Base-by-base conservation (phyloP, 1,284 basidiomycete species). In the Ustilago trichophora region DNA sequence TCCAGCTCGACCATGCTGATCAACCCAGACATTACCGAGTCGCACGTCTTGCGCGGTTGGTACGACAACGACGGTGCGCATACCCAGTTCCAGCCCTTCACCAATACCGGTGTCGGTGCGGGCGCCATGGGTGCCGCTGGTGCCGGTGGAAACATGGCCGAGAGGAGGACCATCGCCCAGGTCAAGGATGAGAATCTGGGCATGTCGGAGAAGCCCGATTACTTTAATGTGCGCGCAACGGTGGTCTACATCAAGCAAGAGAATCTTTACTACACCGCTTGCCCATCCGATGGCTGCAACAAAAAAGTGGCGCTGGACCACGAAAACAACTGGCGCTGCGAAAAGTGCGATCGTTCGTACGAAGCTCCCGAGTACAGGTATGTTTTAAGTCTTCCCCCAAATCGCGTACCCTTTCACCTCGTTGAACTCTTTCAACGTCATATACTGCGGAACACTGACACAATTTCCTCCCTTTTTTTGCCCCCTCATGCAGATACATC, bases 241-340 rank as follows among this genome's bases (percentile, higher is more conserved):
- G 86, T 98, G 57, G 89, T 92, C 84, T 93, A 93, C 80, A 88
- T 98, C 85, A 93, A 90, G 83, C 82, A 85, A 33, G 93, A 98
- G 37, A 91, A 88, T 58, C 86, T 98, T 44, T 88, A 87, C 27
- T 98, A 98, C 82, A 90, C 95, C 13, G 94, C 92, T 6, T 99
- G 96, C 81, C 89, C 88, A 11, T 87, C 86, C 33, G 85, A 88
- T 15, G 85, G 85, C 3, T 98, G 95, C 83, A 92, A 88, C 83
- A 98, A 98, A 85, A 99, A 98, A 83, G 91, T 98, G 3, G 84
- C 87, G 1, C 86, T 91, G 56, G 84, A 87, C 31, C 86, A 86
- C 26, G 86, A 86, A 40, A 85, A 85, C 32, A 49, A 65, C 19
- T 98, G 93, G 93, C 84, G 87, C 41, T 99, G 96, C 82, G 95